These are phyloP conservation scores for Dendrobium officinale DNA, from an alignment of 106 monocot genomes.

Conservation along the genomic window DNA sequence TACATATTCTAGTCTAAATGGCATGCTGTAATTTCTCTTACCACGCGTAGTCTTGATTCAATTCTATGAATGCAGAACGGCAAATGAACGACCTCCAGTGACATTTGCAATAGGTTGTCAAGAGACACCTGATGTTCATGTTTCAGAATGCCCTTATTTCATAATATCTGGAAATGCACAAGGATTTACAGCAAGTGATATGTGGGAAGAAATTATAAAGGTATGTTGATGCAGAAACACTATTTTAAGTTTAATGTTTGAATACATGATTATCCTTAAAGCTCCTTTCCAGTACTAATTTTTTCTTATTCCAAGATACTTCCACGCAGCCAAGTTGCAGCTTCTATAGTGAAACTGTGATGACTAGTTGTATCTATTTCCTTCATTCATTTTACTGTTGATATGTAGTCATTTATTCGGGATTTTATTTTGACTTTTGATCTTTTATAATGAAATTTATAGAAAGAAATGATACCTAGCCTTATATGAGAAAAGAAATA, in stretches of 20 bases:
- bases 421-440: too few relatives aligned
- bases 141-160: constrained; percentile 81
- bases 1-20: not conserved
- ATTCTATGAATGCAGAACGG: constrained; percentile 42
- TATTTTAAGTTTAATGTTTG: not conserved
- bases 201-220: constrained; percentile 68
- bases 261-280: too few relatives aligned
- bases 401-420: too few relatives aligned
- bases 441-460: too few relatives aligned
- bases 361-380: too few relatives aligned
- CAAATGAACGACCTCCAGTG: constrained; percentile 53
- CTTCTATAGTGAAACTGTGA: too few relatives aligned
- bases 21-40: not conserved
- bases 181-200: constrained; percentile 40
- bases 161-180: constrained; percentile 41
- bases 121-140: constrained; percentile 60
- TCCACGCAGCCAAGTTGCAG: too few relatives aligned
- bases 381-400: too few relatives aligned
- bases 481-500: too few relatives aligned
- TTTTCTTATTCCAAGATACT: too few relatives aligned
- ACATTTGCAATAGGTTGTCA: constrained; percentile 86
- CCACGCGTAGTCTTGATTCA: not conserved
- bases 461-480: too few relatives aligned
- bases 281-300: too few relatives aligned
- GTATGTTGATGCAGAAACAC: constrained; percentile 10